Base-by-base conservation (phyloP, 2,329 filamentous ascomycete species). In the Emergomyces pasteurianus region DNA sequence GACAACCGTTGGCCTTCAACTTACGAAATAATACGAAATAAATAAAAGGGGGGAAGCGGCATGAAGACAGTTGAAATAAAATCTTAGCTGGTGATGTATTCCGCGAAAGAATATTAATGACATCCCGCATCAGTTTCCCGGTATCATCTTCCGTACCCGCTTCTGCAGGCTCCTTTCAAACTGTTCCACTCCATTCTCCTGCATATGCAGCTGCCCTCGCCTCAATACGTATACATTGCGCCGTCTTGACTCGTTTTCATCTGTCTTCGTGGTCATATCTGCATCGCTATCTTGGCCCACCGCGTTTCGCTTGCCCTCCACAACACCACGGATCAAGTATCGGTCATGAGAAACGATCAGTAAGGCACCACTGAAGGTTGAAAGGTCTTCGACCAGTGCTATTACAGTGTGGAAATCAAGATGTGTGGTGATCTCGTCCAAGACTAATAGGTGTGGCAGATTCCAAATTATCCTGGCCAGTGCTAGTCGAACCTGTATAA, bases 401-500 rank as follows among this genome's bases (percentile, higher is more conserved):
- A 83, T 82, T 28, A 92, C 88, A 0, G 88, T 92, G 73, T 94
- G 84, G 63, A 88, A 89, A 70, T 95, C 90, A 47, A 95, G 79
- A 76, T 95, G 90, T 0, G 90, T 92, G 7, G 89, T 94, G 28
- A 90, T 86, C 71, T 90, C 90, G 70, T 92, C 89, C 8, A 92
- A 80, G 6, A 92, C 80, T 2, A 92, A 79, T 61, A 89, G 81
- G 65, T 92, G 88, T 23, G 88, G 88, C 3, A 82, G 78, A 47
- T 76, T 77, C 80, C 85, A 86, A 42, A 92, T 75, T n/a, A 91
- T 74, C 55, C 83, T 80, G 1, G 87, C 87, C 57, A 92, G 76
- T 63, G 86, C 85, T 2, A 84, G 71, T n/a, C 82, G 77, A 4
- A 83, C 79, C 71, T 80, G 64, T 16, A 47, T 52, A 21, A 12